A percentile compares a stretch with the other conserved stretches of the same genome.
Evolutionary conservation across 106 monocot species (phyloP).

Genomic region (Dendrobium officinale): DNA sequence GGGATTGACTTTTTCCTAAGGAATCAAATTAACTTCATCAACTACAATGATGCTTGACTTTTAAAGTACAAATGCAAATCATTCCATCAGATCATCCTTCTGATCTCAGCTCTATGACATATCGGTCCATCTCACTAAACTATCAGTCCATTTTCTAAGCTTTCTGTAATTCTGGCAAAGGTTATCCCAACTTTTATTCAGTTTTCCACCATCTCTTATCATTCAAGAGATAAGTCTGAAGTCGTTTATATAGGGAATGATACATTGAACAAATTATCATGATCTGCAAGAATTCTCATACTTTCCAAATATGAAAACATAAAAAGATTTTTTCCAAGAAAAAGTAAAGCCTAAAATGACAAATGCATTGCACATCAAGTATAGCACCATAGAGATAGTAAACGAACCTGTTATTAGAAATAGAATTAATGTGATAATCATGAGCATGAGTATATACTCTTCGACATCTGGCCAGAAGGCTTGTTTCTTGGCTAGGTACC

Average conservation of each 20-base stretch:
- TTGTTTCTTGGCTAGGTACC: conserved; percentile 63
- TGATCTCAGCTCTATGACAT: too few relatives aligned
- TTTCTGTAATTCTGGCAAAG: too few relatives aligned
- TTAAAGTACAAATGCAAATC: too few relatives aligned
- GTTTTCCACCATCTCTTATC: not conserved
- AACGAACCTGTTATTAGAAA: conserved; percentile 80
- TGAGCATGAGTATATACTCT: conserved; percentile 86
- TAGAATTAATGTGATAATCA: conserved; percentile 93
- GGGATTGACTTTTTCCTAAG: too few relatives aligned
- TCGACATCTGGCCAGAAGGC: conserved; percentile 61
- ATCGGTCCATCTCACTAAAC: too few relatives aligned
- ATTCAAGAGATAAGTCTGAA: not conserved
- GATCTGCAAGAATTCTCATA: not conserved
- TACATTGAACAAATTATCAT: not conserved
- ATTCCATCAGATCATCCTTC: too few relatives aligned
- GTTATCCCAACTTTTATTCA: not conserved
- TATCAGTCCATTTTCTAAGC: too few relatives aligned
- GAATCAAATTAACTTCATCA: too few relatives aligned
- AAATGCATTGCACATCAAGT: not conserved
- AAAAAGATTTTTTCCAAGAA: not conserved
- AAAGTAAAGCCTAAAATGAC: not conserved
- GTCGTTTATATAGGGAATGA: not conserved
- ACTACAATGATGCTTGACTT: too few relatives aligned
- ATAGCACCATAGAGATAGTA: not conserved
- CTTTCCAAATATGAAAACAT: not conserved